Evolutionary conservation across 176 grass and related monocot species (phyloP).

Genomic region (Metroxylon sagu): DNA sequence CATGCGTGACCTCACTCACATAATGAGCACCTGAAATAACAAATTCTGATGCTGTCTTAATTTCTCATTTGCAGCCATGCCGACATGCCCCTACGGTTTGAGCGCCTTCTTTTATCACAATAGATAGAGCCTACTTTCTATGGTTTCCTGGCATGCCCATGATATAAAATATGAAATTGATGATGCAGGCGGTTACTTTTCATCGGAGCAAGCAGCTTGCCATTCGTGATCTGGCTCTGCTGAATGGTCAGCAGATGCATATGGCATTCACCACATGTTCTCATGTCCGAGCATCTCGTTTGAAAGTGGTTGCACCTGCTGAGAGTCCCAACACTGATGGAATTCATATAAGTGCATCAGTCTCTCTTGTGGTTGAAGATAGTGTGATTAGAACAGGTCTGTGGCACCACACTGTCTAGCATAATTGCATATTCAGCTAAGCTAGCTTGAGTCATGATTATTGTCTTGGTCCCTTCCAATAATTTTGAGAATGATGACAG

Average conservation of each 20-base stretch:
- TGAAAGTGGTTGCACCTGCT: constrained; percentile 56
- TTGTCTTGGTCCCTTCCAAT: too few relatives aligned
- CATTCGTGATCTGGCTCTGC: constrained; percentile 46
- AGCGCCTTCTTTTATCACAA: not conserved
- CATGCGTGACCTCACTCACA: too few relatives aligned
- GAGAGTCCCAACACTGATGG: constrained; percentile 95
- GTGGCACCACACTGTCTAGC: not conserved
- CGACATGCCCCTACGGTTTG: constrained; percentile 45
- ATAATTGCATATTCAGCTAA: too few relatives aligned
- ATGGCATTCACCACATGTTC: constrained; percentile 53
- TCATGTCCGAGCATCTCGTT: constrained; percentile 42
- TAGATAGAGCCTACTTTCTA: too few relatives aligned
- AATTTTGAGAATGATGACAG: too few relatives aligned
- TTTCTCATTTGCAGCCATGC: constrained; percentile 38
- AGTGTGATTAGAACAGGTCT: constrained; percentile 54
- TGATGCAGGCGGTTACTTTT: constrained; percentile 57
- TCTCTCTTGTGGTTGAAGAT: constrained; percentile 35
- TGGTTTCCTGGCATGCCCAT: too few relatives aligned
- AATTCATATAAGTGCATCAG: constrained; percentile 55
- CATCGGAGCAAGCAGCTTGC: constrained; percentile 43
- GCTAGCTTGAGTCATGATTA: too few relatives aligned
- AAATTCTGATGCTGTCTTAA: not conserved
- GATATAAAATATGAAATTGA: not conserved
- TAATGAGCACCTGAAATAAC: too few relatives aligned
- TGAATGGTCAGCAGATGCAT: constrained; percentile 69